Base-by-base conservation (phyloP, 106 monocot species). In the Ottelia alismoides region DNA sequence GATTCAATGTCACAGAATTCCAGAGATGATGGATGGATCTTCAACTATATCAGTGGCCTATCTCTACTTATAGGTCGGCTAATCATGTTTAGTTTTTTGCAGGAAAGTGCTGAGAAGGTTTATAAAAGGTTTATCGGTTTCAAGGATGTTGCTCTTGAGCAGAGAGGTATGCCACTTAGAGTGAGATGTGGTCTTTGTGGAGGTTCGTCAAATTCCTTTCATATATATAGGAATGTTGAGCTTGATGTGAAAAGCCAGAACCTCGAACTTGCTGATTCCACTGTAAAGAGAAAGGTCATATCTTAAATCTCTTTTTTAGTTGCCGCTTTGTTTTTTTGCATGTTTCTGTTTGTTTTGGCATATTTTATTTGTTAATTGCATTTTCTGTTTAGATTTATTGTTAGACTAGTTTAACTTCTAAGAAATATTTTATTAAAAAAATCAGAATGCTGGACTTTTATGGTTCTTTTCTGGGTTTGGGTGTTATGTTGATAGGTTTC, bases 151-250 rank as follows among this genome's bases (percentile, higher is more conserved):
- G 30, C 30, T 27, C 24, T 77, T 55, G 69, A 74, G 11, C 43
- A 75, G 70, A 63, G 22, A 29, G 62, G 69, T 45, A 25, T 25
- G 16, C 48, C 73, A 48, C 20, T 43, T 44, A 60, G 45, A 62
- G 72, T 67, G 31, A 80, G 66, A 72, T 92, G 82, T 59, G 70
- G 79, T 57, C 46, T 83, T 66, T 82, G 92, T 75, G 87, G 67
- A 56, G 69, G 64, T 26, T 19, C 65, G 66, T 45, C 76, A 25
- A 64, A 66, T 61, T 74, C 83, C 30, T 67, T 71, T 48, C 60
- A 65, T 31, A 25, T 69, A 4, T 56, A 60, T 53, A 58, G 58
- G 59, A 49, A 46, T 22, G 11, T 60, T 62, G 68, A 77, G 31
- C 71, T 70, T 27, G 62, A 25, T 28, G 16, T 28, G 3, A 75